phyloP scores from a whole-genome alignment of 169 alveolate species.

The Cryptosporidium muris region DNA sequence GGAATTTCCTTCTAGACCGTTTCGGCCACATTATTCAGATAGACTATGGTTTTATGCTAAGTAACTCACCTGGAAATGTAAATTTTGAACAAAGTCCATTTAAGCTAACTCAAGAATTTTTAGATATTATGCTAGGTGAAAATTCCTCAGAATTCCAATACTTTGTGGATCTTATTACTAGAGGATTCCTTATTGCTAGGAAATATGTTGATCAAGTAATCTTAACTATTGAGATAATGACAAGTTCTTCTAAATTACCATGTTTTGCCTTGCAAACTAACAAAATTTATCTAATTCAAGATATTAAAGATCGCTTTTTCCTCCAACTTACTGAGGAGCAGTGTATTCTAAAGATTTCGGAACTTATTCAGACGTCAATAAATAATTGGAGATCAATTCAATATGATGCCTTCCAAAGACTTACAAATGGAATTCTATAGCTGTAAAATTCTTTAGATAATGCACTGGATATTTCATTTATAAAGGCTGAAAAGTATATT shows the following conservation, averaged over 20 bases:
- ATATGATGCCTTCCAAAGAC: slow-evolving; percentile 94
- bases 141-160: slow-evolving; percentile 88
- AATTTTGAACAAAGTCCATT: slow-evolving; percentile 95
- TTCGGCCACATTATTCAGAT: slow-evolving; percentile 95
- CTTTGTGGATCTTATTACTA: slow-evolving; percentile 84
- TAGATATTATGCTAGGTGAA: slow-evolving; percentile 94
- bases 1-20: slow-evolving; percentile 91
- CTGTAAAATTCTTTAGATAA: no score
- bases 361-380: slow-evolving; percentile 88
- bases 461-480: no score
- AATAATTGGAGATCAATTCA: slow-evolving; percentile 93
- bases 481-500: no score
- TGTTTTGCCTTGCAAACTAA: slow-evolving; percentile 86
- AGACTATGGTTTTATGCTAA: slow-evolving; percentile 93
- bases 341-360: slow-evolving; percentile 84
- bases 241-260: slow-evolving; percentile 88
- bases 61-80: slow-evolving; percentile 96
- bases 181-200: slow-evolving; percentile 85
- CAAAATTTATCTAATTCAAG: slow-evolving; percentile 60
- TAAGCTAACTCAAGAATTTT: slow-evolving; percentile 93
- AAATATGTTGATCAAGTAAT: slow-evolving; percentile 88
- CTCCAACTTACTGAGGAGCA: slow-evolving; percentile 78
- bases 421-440: slow-evolving; percentile 92
- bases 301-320: slow-evolving; percentile 74
- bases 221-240: slow-evolving; percentile 89